These are phyloP conservation scores for Fusarium torreyae DNA, from an alignment of 2,329 filamentous ascomycete species.

Conservation along the genomic window DNA sequence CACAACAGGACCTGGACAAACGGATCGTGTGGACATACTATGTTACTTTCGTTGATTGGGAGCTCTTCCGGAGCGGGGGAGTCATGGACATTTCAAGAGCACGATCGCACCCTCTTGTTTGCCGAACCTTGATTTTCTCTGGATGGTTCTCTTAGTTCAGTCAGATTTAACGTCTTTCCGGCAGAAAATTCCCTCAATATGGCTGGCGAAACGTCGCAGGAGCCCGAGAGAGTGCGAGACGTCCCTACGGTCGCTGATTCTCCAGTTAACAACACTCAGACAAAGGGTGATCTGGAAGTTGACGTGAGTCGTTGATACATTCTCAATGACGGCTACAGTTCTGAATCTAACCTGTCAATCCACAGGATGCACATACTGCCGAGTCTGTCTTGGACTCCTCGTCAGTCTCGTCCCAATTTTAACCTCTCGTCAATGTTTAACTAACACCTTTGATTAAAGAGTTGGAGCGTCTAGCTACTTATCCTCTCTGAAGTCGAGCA, in stretches of 20 bases:
- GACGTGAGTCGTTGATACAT: constrained; percentile 1
- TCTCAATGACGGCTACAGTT: rapidly evolving
- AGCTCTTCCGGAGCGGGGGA: background rate
- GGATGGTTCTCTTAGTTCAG: background rate
- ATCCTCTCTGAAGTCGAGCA: constrained; percentile 32
- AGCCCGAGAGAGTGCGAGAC: background rate
- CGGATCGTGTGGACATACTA: too few species aligned
- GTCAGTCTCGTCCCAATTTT: background rate
- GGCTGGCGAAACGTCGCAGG: background rate
- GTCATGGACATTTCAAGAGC: background rate
- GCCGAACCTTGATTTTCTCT: background rate
- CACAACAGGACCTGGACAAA: too few species aligned
- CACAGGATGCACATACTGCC: background rate
- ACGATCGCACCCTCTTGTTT: background rate
- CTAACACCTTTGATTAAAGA: background rate
- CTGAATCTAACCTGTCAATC: rapidly evolving
- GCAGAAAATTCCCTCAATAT: background rate
- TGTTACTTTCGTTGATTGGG: too few species aligned
- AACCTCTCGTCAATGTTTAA: background rate
- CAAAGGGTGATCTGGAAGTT: background rate
- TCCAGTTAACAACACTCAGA: background rate
- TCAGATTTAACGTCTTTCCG: background rate
- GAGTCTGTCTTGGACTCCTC: constrained; percentile 6
- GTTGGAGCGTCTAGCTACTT: constrained; percentile 19
- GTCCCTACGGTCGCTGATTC: background rate